Base-by-base conservation (phyloP, 768 basidiomycete species). In the Cystofilobasidium capitatum region DNA sequence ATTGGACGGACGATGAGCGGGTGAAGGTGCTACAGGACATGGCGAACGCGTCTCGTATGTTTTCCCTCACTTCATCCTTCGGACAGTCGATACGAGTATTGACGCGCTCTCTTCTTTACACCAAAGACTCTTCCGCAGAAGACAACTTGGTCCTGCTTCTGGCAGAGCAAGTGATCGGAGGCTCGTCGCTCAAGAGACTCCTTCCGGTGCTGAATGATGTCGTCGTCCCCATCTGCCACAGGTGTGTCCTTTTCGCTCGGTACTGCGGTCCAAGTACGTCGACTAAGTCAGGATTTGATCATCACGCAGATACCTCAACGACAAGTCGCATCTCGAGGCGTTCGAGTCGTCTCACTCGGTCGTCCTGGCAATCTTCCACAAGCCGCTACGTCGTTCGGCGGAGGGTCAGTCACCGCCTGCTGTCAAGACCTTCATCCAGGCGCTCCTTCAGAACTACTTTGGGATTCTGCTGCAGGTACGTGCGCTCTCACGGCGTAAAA, bases 391-490 rank as follows among this genome's bases (percentile, higher is more conserved):
- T 12, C 62, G 22, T 9, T 36, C 29, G 0, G 57, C 65, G 9
- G 62, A 62, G 26, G 45, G 47, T 16, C 51, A 13, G 7, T 85
- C 37, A 84, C 88, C 73, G 79, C 80, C 42, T 82, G 87, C 71
- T 85, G 83, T 5, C 79, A 81, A 45, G 80, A 81, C 61, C 75
- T 88, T 40, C 87, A 86, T 75, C 76, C 78, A 55, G 83, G 87
- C 73, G 82, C 51, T 87, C 42, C 79, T 87, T 44, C 79, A 81
- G 66, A 80, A 83, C 9, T 85, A 87, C 65, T 88, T 88, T 71
- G 87, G 86, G 0, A 79, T 81, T 16, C 77, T 87, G 55, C 81
- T 83, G 47, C 82, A 87, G 62, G 88, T 89, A 72, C 78, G 85
- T 72, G 20, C 24, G 16, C n/a, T 40, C 39, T 58, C 49, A 35